These are phyloP conservation scores for Xylaria multiplex DNA, from an alignment of 2,329 filamentous ascomycete species.

Conservation along the genomic window DNA sequence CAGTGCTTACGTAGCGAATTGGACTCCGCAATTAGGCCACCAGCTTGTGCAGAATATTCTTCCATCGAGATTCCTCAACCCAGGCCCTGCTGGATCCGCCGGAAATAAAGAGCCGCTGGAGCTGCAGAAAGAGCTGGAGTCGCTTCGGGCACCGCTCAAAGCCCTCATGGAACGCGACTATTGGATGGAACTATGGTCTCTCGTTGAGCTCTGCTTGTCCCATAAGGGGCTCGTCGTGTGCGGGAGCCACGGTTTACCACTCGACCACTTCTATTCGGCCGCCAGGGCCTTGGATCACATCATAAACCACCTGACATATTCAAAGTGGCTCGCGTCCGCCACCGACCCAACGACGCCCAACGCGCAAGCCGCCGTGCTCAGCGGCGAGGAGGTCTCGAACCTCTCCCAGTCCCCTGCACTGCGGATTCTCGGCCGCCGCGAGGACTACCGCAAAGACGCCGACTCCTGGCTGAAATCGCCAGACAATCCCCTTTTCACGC, in stretches of 20 bases:
- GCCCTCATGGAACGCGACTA: conserved; percentile 40
- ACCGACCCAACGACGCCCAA: conserved; percentile 18
- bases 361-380: conserved; percentile 16
- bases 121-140: conserved; percentile 35
- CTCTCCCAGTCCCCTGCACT: conserved; percentile 38
- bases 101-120: conserved; percentile 26
- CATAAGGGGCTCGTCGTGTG: conserved; percentile 36
- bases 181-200: conserved; percentile 40
- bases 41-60: conserved; percentile 36
- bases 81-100: conserved; percentile 6
- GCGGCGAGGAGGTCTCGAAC: conserved; percentile 39
- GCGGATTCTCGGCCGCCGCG: conserved; percentile 33
- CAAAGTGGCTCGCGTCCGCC: conserved; percentile 39
- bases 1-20: conserved; percentile 35
- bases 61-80: conserved; percentile 15
- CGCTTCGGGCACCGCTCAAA: conserved; percentile 37
- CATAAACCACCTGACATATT: conserved; percentile 41
- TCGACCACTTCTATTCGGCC: conserved; percentile 38
- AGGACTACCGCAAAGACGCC: conserved; percentile 36
- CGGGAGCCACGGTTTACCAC: conserved; percentile 33
- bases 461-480: conserved; percentile 33
- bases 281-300: conserved; percentile 40
- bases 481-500: conserved; percentile 35
- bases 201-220: conserved; percentile 40
- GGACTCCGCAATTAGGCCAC: conserved; percentile 34